Base-by-base conservation (phyloP, 2,329 filamentous ascomycete species). In the Fusarium solani-melongenae region DNA sequence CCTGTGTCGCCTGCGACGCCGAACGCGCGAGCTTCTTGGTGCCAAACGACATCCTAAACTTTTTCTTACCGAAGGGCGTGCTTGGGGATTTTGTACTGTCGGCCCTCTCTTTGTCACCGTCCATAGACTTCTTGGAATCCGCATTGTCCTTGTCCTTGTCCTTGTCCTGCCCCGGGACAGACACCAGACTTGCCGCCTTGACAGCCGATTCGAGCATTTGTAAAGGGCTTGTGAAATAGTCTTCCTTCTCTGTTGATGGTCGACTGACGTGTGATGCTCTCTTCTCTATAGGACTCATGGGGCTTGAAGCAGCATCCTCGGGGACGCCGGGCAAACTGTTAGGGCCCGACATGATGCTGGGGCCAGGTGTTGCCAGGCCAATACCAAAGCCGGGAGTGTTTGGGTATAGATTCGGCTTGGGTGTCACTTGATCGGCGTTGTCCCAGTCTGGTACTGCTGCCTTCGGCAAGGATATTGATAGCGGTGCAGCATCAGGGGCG, bases 21-120 rank as follows among this genome's bases (percentile, higher is more conserved):
- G 92, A 92, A 17, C 94, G 90, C 14, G 91, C 91, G 15, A 96
- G 87, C 82, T 97, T 98, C 86, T 97, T 98, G 78, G 92, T 92
- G 75, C 92, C 92, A 78, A 96, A 95, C 1, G 92, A 91, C 90
- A 94, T 92, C 56, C 93, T 91, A 82, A 97, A 95, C 83, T 96
- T 96, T 83, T 96, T 96, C 84, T 95, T 96, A 49, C 93, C 91
- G 80, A 97, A 97, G 7, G 94, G 85, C 3, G 89, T 92, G 64
- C 86, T 84, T 6, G 85, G 84, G 3, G 86, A 84, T 76, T 93
- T 93, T 14, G 86, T 84, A 64, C 87, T 92, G 22, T 86, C 83
- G 33, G 84, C 81, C 74, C 85, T 87, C 66, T 90, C 84, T 63
- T 74, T 73, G 17, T 77, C 76, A 56, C 88, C 80, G 29, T 83